A percentile compares a stretch with the other conserved stretches of the same genome.
Evolutionary conservation across 2,329 filamentous ascomycete genomes (phyloP).

Genomic region (Verticillium albo-atrum): DNA sequence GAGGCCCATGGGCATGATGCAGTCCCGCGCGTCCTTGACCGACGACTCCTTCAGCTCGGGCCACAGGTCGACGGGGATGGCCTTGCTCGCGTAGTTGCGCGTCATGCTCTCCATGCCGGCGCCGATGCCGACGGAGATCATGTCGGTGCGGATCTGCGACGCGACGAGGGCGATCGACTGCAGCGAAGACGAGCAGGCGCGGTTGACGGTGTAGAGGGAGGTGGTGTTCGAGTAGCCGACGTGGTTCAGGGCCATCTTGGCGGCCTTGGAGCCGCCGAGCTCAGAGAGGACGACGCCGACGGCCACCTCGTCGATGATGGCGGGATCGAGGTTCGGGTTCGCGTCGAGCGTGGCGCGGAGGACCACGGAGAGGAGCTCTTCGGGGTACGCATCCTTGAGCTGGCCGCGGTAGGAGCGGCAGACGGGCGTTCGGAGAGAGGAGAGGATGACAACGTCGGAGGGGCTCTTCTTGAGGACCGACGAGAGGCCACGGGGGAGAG

Average conservation of each 20-base stretch:
- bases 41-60: slow-evolving; percentile 61
- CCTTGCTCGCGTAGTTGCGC: slow-evolving; percentile 76
- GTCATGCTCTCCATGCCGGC: slow-evolving; percentile 98
- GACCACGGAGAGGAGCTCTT: slow-evolving; percentile 73
- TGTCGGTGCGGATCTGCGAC: slow-evolving; percentile 68
- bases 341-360: slow-evolving; percentile 65
- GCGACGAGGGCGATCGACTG: slow-evolving; percentile 73
- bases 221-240: slow-evolving; percentile 70
- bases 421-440: slow-evolving; percentile 83
- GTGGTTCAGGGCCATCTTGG: slow-evolving; percentile 85
- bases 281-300: slow-evolving; percentile 89
- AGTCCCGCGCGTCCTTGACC: slow-evolving; percentile 71
- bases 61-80: slow-evolving; percentile 83
- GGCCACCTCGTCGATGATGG: slow-evolving; percentile 71
- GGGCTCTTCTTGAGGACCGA: slow-evolving; percentile 75
- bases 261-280: slow-evolving; percentile 85
- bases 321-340: slow-evolving; percentile 67
- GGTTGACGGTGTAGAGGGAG: slow-evolving; percentile 80
- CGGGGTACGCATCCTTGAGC: slow-evolving; percentile 84
- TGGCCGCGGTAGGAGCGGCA: slow-evolving; percentile 78
- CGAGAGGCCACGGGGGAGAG: slow-evolving; percentile 62
- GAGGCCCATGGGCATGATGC: slow-evolving; percentile 90
- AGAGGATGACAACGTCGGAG: slow-evolving; percentile 82
- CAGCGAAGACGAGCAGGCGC: slow-evolving; percentile 76
- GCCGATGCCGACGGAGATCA: slow-evolving; percentile 70